Evolutionary conservation across 768 basidiomycete genomes (phyloP).

Genomic region (Phylloporus sp.): DNA sequence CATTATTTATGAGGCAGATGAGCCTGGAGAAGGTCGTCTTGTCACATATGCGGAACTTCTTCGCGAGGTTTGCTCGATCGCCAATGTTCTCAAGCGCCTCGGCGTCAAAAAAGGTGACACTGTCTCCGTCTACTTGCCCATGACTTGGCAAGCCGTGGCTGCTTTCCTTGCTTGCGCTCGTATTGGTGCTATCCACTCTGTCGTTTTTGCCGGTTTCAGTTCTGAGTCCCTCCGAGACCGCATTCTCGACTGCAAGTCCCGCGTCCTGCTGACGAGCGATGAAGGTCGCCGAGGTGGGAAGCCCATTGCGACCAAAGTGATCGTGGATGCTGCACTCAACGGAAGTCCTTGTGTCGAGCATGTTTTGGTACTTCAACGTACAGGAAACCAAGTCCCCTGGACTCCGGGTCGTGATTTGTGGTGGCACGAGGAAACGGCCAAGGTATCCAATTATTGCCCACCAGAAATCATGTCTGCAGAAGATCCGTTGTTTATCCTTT

Average conservation of each 20-base stretch:
- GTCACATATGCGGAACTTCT: constrained; percentile 84
- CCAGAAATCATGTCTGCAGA: constrained; percentile 87
- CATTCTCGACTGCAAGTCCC: constrained; percentile 80
- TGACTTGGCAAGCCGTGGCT: constrained; percentile 94
- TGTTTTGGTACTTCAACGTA: constrained; percentile 84
- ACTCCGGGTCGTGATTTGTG: constrained; percentile 83
- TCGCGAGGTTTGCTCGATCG: constrained; percentile 82
- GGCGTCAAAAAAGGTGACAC: constrained; percentile 96
- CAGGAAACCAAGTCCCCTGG: constrained; percentile 80
- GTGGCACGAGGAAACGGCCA: constrained; percentile 92
- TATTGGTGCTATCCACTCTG: constrained; percentile 94
- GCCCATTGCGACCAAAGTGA: constrained; percentile 88
- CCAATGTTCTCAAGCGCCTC: constrained; percentile 85
- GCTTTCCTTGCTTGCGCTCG: constrained; percentile 98
- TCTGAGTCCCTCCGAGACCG: constrained; percentile 93
- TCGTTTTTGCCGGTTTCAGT: constrained; percentile 96
- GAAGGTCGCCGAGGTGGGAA: constrained; percentile 95
- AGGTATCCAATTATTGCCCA: constrained; percentile 85
- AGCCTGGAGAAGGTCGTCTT: constrained; percentile 73
- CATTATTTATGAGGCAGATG: constrained; percentile 98
- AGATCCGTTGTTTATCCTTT: constrained; percentile 97
- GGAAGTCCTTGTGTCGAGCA: constrained; percentile 84
- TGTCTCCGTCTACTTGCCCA: constrained; percentile 88
- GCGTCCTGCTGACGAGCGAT: constrained; percentile 93
- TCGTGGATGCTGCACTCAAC: constrained; percentile 88